A percentile compares a stretch with the other conserved stretches of the same genome.
phyloP scores from a whole-genome alignment of 352 stramenopile genomes.

The Globisporangium yorkense region DNA sequence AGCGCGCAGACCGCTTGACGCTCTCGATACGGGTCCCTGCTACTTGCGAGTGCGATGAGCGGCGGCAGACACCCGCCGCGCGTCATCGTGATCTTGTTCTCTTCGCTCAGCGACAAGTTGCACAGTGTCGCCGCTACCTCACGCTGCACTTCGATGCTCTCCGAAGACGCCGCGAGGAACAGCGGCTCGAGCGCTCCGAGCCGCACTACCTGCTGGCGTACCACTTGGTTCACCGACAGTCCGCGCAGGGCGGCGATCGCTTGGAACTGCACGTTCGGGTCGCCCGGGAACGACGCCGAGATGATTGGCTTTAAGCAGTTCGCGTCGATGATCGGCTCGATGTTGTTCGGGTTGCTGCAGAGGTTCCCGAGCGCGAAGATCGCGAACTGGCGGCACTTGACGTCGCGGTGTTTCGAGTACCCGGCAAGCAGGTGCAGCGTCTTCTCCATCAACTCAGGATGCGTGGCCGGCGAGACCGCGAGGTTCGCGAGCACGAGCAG shows the following conservation, averaged over 20 bases:
- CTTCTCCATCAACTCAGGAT: constrained; percentile 72
- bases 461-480: constrained; percentile 78
- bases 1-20: constrained; percentile 91
- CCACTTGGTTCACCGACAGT: constrained; percentile 86
- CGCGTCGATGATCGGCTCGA: constrained; percentile 83
- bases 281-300: constrained; percentile 91
- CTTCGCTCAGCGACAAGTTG: constrained; percentile 93
- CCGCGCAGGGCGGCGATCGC: constrained; percentile 92
- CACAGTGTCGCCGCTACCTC: constrained; percentile 93
- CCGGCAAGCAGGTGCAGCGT: constrained; percentile 86
- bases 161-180: constrained; percentile 85
- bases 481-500: constrained; percentile 94
- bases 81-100: constrained; percentile 96
- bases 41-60: constrained; percentile 86
- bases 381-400: constrained; percentile 95
- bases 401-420: constrained; percentile 93
- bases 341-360: constrained; percentile 89
- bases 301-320: constrained; percentile 92
- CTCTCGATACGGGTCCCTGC: constrained; percentile 87
- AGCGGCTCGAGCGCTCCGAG: constrained; percentile 93
- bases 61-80: constrained; percentile 91
- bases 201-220: constrained; percentile 88
- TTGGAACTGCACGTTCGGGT: constrained; percentile 96
- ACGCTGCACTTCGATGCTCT: constrained; percentile 93
- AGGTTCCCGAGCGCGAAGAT: constrained; percentile 95